Evolutionary conservation across 352 stramenopile genomes (phyloP).

Genomic region (Sclerospora graminicola): DNA sequence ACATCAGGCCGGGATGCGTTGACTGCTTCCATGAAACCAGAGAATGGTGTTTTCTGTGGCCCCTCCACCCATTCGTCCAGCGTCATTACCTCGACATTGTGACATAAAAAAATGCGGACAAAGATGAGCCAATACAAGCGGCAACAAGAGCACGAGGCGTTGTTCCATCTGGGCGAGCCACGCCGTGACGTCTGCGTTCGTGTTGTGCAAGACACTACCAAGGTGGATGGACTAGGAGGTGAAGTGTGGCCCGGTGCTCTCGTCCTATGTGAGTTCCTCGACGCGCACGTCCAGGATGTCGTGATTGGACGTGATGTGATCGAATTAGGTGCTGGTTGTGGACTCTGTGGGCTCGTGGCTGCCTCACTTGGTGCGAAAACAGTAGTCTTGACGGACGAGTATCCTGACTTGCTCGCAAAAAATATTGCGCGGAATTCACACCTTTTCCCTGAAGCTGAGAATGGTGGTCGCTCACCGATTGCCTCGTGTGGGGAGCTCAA

Average conservation of each 20-base stretch:
- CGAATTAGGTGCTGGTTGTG: slow-evolving; percentile 49
- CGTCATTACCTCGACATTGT: slow-evolving; percentile 5
- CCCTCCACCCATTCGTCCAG: slow-evolving; percentile 18
- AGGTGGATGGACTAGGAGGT: slow-evolving; percentile 41
- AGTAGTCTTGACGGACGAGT: slow-evolving; percentile 43
- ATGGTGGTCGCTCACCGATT: background rate
- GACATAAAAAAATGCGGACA: background rate
- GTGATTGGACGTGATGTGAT: slow-evolving; percentile 26
- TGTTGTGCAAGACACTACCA: slow-evolving; percentile 42
- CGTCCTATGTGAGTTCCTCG: slow-evolving; percentile 40
- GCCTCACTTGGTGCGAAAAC: slow-evolving; percentile 23
- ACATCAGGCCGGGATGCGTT: slow-evolving; percentile 77
- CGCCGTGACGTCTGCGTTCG: slow-evolving; percentile 13
- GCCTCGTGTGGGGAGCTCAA: slow-evolving; percentile 25
- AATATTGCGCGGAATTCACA: slow-evolving; percentile 33
- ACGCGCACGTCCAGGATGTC: slow-evolving; percentile 15
- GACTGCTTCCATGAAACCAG: slow-evolving; percentile 36
- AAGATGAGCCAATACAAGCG: slow-evolving; percentile 1
- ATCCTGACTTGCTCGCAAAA: slow-evolving; percentile 31
- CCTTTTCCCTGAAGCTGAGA: slow-evolving; percentile 15
- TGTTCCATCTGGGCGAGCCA: slow-evolving; percentile 13
- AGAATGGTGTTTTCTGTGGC: background rate
- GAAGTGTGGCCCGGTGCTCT: slow-evolving; percentile 52
- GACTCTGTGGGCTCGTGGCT: slow-evolving; percentile 39
- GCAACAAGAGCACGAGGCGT: slow-evolving; percentile 29